Percentiles rank a stretch among this genome's conserved stretches.
Evolutionary conservation across 805 yeast species (phyloP).

Genomic region (Gaillardinia entomophila): DNA sequence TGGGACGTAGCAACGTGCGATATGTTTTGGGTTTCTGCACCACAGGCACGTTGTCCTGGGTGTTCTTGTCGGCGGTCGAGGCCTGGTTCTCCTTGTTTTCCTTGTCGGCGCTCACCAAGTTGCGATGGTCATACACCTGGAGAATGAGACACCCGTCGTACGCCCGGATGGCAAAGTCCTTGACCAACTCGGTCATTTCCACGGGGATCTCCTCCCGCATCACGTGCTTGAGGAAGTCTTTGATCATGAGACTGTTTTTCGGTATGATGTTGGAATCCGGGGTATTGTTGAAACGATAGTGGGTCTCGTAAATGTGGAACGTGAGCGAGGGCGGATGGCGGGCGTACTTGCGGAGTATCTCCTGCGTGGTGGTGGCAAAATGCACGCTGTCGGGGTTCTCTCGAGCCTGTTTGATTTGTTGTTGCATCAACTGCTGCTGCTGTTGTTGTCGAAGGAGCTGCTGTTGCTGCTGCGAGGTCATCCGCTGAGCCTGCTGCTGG

Average conservation of each 20-base stretch:
- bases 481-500: constrained; percentile 19
- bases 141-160: constrained; percentile 89
- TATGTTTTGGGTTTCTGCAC: constrained; percentile 58
- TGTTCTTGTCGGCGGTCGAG: not conserved
- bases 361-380: constrained; percentile 67
- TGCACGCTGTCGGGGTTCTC: constrained; percentile 35
- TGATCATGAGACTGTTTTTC: constrained; percentile 68
- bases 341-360: constrained; percentile 70
- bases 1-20: constrained; percentile 73
- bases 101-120: constrained; percentile 19
- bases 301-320: constrained; percentile 87
- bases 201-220: constrained; percentile 82
- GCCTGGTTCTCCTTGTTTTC: not conserved
- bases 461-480: constrained; percentile 34
- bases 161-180: constrained; percentile 77
- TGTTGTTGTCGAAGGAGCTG: constrained; percentile 20
- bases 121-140: constrained; percentile 82
- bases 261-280: constrained; percentile 76
- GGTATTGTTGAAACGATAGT: constrained; percentile 84
- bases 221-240: constrained; percentile 73
- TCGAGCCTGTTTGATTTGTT: constrained; percentile 11
- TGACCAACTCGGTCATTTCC: constrained; percentile 80
- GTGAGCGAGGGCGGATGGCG: constrained; percentile 76
- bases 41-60: not conserved
- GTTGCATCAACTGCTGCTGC: constrained; percentile 15